Evolutionary conservation across 176 grass and related monocot species (phyloP).

Genomic region (Zoysia japonica): DNA sequence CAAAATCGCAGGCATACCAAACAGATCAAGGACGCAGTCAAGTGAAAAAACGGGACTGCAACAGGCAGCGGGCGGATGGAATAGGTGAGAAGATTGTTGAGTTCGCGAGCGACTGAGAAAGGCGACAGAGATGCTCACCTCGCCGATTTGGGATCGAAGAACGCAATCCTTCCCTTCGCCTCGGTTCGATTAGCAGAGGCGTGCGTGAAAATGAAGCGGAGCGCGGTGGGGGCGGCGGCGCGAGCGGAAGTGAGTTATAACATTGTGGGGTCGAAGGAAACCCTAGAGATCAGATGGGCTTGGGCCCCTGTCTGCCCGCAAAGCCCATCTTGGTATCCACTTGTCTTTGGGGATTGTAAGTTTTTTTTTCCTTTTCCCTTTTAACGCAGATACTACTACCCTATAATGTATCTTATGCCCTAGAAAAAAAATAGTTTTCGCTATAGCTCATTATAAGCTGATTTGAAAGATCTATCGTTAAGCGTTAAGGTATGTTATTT

Average conservation of each 20-base stretch:
- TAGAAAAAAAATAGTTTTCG: no score
- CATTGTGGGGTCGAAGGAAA: not conserved
- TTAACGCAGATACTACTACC: no score
- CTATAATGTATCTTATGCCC: no score
- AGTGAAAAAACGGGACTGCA: not conserved
- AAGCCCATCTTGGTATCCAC: not conserved
- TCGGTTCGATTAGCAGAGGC: no score
- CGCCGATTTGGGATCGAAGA: not conserved
- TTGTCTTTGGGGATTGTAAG: no score
- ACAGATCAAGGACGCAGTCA: not conserved
- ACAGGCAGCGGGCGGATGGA: not conserved
- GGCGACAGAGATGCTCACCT: conserved; percentile 1
- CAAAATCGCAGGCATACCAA: not conserved
- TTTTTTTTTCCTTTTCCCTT: no score
- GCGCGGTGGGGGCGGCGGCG: conserved; percentile 1
- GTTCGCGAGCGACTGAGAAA: not conserved
- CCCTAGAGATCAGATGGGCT: conserved; percentile 10
- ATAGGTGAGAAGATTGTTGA: not conserved
- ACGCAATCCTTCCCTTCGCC: not conserved
- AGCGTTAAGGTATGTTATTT: no score
- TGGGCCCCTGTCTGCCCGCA: not conserved
- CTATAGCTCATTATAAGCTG: no score
- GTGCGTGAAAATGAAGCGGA: not conserved
- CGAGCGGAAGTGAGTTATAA: not conserved
- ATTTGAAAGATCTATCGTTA: no score